Evolutionary conservation across 768 basidiomycete genomes (phyloP).

Genomic region (Daedalea quercina): DNA sequence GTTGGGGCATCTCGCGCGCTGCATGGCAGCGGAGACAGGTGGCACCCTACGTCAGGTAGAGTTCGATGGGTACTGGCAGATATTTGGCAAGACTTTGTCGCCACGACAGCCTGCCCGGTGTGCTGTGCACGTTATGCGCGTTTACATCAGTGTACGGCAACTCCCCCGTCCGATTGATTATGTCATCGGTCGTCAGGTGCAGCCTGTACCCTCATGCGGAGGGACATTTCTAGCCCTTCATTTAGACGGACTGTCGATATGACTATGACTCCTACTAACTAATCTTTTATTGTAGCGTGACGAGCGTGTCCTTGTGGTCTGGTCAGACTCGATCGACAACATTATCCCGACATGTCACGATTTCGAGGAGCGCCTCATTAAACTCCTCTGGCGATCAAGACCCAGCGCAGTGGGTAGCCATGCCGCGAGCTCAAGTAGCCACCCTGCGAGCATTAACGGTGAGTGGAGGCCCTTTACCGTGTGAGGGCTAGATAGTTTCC

Average conservation of each 20-base stretch:
- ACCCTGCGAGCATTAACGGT: slow-evolving; percentile 16
- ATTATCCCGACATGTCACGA: slow-evolving; percentile 54
- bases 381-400: slow-evolving; percentile 44
- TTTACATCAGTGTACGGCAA: no score
- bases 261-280: no score
- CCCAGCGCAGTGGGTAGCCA: slow-evolving; percentile 23
- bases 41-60: not conserved
- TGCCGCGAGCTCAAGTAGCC: slow-evolving; percentile 18
- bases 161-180: no score
- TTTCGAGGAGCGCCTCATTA: slow-evolving; percentile 53
- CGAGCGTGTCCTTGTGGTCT: slow-evolving; percentile 79
- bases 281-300: slow-evolving; percentile 44
- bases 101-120: no score
- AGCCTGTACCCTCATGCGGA: not conserved
- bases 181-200: not conserved
- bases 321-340: slow-evolving; percentile 74
- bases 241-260: no score
- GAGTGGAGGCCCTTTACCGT: not conserved
- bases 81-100: no score
- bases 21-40: not conserved
- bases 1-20: no score
- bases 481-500: not conserved
- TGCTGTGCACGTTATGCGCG: no score
- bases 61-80: not conserved
- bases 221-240: no score